Evolutionary conservation across 768 basidiomycete species (phyloP).

Genomic region (Suillus luteus): DNA sequence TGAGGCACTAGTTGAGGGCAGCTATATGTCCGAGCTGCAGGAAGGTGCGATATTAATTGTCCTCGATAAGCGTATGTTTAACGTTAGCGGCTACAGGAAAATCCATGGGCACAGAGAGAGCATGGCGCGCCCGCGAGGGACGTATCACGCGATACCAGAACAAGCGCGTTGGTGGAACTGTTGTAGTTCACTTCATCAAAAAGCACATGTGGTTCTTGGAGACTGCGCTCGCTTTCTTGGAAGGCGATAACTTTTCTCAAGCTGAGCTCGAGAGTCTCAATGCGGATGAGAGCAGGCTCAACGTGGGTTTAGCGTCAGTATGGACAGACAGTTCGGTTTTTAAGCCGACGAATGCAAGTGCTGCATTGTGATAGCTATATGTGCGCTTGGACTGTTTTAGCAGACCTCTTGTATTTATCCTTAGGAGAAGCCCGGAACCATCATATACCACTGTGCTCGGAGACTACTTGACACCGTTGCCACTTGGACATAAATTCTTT

Average conservation of each 20-base stretch:
- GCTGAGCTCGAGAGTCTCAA: constrained; percentile 25
- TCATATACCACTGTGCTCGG: constrained; percentile 1
- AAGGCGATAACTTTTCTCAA: constrained; percentile 72
- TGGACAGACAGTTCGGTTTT: constrained; percentile 33
- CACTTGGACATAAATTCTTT: neutral
- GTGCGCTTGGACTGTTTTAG: constrained; percentile 1
- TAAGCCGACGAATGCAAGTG: constrained; percentile 19
- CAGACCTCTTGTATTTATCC: constrained; percentile 3
- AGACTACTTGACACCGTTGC: neutral
- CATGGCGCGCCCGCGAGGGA: constrained; percentile 77
- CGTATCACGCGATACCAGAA: constrained; percentile 62
- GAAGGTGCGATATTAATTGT: constrained; percentile 48
- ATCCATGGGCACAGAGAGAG: constrained; percentile 59
- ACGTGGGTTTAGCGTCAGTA: constrained; percentile 27
- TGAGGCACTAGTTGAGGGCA: constrained; percentile 93
- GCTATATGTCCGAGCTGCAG: constrained; percentile 70
- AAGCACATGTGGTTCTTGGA: constrained; percentile 96
- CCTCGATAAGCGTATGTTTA: neutral
- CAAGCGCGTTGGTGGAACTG: constrained; percentile 84
- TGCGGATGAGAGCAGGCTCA: constrained; percentile 17
- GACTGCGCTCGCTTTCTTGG: constrained; percentile 85
- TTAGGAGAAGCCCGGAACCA: neutral
- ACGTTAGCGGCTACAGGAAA: constrained; percentile 42
- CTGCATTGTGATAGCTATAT: constrained; percentile 10
- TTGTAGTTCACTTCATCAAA: constrained; percentile 98